Conservation (phyloP, 768 basidiomycete genomes). For the Suillus subalutaceus region DNA sequence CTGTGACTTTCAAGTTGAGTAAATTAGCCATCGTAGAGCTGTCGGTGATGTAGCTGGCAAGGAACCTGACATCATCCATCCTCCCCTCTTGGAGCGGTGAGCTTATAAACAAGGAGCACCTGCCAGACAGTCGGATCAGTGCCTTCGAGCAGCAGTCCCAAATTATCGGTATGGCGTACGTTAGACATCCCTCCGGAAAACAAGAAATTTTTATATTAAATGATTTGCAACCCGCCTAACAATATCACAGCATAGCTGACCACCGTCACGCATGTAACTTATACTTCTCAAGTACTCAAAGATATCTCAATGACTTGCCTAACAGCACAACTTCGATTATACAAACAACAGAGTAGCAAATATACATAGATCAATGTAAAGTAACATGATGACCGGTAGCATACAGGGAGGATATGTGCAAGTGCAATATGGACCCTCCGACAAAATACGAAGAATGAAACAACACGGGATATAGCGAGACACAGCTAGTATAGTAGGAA, state of each 20-base stretch:
- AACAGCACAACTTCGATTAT: conserved; percentile 11
- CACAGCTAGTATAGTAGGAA: conserved; percentile 16
- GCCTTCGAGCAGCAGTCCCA: not conserved
- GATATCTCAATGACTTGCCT: not conserved
- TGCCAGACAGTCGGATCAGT: not conserved
- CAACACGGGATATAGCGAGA: conserved; percentile 23
- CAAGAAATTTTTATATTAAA: not conserved
- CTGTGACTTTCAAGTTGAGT: not conserved
- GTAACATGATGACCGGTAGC: conserved; percentile 24
- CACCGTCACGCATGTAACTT: not conserved
- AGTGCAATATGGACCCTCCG: conserved; percentile 11
- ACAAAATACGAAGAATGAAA: conserved; percentile 13
- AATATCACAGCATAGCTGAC: not conserved
- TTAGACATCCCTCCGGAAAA: not conserved
- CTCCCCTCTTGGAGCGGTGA: not conserved
- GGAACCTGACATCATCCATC: not conserved
- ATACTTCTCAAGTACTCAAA: not conserved
- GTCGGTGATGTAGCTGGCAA: not conserved
- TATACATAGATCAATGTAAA: conserved; percentile 30
- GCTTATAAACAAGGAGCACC: not conserved
- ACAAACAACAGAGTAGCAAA: conserved; percentile 24
- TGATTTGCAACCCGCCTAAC: not conserved
- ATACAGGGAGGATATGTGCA: conserved; percentile 18
- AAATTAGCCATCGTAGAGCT: not conserved
- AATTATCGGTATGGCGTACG: not conserved